Conservation (phyloP, 1,139 yeast genomes). For the Taphrina pruni region DNA sequence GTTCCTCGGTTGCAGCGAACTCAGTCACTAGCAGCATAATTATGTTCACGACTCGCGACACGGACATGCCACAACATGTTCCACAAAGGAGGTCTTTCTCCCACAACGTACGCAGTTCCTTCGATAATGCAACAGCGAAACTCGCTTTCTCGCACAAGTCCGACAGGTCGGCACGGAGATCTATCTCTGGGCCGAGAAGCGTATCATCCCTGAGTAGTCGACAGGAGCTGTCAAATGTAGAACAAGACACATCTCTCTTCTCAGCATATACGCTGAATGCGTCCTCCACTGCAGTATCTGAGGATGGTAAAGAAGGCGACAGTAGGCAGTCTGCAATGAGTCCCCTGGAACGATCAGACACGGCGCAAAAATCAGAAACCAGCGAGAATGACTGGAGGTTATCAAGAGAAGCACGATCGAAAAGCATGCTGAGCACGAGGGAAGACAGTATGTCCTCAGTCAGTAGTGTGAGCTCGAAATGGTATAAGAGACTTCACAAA, state of each 20-base stretch:
- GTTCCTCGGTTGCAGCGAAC: no score
- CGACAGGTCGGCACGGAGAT: slow-evolving; percentile 8
- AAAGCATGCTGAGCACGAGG: slow-evolving; percentile 2
- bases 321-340: neutral
- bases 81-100: slow-evolving; percentile 20
- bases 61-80: neutral
- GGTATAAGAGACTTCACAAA: slow-evolving; percentile 18
- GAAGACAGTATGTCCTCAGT: slow-evolving; percentile 22
- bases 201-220: slow-evolving; percentile 9
- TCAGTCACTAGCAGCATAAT: no score
- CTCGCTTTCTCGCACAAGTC: slow-evolving; percentile 14
- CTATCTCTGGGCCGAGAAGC: slow-evolving; percentile 10
- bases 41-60: slow-evolving; percentile 6
- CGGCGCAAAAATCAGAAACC: neutral
- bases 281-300: neutral
- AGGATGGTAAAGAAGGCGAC: neutral
- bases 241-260: slow-evolving; percentile 7
- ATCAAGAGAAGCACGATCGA: neutral
- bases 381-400: neutral
- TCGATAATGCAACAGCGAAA: slow-evolving; percentile 15
- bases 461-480: slow-evolving; percentile 19
- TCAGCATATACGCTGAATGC: neutral
- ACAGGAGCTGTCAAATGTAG: neutral
- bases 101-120: slow-evolving; percentile 9
- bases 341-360: slow-evolving; percentile 2